Conservation (phyloP, 257 asterid species). For the Parsonsia alboflavescens region DNA sequence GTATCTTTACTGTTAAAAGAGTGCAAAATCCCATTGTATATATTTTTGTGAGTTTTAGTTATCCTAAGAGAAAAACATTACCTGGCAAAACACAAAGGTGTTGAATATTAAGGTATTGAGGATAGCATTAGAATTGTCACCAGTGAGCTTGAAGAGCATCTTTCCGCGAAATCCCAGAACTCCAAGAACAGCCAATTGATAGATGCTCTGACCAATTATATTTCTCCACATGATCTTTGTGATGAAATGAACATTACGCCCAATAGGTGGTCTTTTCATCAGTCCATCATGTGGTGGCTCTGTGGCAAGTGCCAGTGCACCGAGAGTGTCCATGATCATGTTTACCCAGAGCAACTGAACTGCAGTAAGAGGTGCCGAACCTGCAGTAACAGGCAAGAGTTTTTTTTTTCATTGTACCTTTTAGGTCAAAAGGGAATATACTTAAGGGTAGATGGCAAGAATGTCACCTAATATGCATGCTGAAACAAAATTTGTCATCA, state of each 20-base stretch:
- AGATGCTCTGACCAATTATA: slow-evolving; percentile 70
- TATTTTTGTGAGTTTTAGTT: too few relatives aligned
- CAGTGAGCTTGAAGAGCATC: slow-evolving; percentile 38
- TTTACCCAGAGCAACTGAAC: slow-evolving; percentile 94
- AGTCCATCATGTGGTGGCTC: slow-evolving; percentile 77
- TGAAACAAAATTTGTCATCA: slow-evolving; percentile 57
- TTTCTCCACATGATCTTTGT: slow-evolving; percentile 82
- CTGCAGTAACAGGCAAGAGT: slow-evolving; percentile 23
- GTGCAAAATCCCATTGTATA: neutral
- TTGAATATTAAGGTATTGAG: slow-evolving; percentile 76
- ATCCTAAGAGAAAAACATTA: slow-evolving; percentile 12
- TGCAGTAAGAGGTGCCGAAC: slow-evolving; percentile 82
- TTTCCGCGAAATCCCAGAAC: slow-evolving; percentile 50
- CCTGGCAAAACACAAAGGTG: slow-evolving; percentile 88
- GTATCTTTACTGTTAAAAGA: neutral
- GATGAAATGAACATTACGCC: slow-evolving; percentile 52
- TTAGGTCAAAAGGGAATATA: neutral
- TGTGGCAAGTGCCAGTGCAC: slow-evolving; percentile 85
- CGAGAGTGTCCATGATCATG: slow-evolving; percentile 90
- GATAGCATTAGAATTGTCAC: slow-evolving; percentile 36
- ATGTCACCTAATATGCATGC: slow-evolving; percentile 63
- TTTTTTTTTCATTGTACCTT: neutral
- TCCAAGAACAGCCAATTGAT: slow-evolving; percentile 59
- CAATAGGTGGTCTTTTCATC: slow-evolving; percentile 64
- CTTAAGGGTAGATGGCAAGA: neutral